These are phyloP conservation scores for Anthracocystis setariae DNA, from an alignment of 1,284 basidiomycete genomes.

Conservation along the genomic window DNA sequence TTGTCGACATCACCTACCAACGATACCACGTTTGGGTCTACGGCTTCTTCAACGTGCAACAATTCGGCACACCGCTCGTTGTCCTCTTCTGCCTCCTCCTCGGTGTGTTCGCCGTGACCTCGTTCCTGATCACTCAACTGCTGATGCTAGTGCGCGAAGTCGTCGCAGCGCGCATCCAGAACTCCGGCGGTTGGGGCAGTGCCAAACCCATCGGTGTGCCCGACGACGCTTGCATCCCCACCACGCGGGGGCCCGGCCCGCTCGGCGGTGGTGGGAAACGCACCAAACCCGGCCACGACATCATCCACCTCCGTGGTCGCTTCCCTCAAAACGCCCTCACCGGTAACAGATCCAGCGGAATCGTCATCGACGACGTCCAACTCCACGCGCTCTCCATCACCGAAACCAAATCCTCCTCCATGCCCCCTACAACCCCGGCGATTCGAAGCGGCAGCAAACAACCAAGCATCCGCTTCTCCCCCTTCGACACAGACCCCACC, in stretches of 20 bases:
- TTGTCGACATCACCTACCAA: constrained; percentile 65
- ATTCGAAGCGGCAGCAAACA: not conserved
- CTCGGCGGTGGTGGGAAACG: constrained; percentile 47
- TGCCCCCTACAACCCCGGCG: too few relatives aligned
- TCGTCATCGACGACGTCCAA: constrained; percentile 26
- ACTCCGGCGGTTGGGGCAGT: constrained; percentile 42
- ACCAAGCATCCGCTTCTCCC: constrained; percentile 9
- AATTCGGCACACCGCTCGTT: constrained; percentile 38
- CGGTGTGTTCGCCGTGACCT: constrained; percentile 31
- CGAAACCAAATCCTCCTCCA: constrained; percentile 7
- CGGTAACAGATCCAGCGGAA: constrained; percentile 9
- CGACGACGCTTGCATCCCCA: constrained; percentile 51
- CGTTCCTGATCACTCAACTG: constrained; percentile 46
- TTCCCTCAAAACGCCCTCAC: constrained; percentile 39
- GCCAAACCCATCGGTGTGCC: constrained; percentile 37
- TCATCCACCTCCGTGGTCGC: constrained; percentile 21
- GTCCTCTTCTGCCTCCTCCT: constrained; percentile 38
- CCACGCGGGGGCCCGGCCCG: constrained; percentile 47
- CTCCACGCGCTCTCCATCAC: constrained; percentile 22
- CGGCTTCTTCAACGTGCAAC: constrained; percentile 48
- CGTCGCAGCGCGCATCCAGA: constrained; percentile 33
- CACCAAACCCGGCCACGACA: constrained; percentile 23
- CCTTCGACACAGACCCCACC: constrained; percentile 4
- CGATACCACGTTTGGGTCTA: constrained; percentile 40
- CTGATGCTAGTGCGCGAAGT: constrained; percentile 45